Percentiles rank a stretch among this genome's conserved stretches.
Conservation (phyloP, 495 filamentous ascomycete species). For the Penicillium chermesinum region DNA sequence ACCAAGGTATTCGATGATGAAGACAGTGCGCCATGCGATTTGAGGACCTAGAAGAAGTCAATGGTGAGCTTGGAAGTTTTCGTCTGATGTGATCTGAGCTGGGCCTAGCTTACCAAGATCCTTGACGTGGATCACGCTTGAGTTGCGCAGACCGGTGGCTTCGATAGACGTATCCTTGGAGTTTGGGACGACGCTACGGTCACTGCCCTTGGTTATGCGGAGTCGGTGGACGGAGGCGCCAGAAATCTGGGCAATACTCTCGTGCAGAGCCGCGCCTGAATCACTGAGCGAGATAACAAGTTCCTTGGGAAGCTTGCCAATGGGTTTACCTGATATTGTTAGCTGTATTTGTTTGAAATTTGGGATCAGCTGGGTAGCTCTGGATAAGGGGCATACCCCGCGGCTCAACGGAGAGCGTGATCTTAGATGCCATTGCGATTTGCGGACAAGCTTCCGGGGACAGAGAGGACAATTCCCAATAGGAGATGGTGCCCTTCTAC, state of each 20-base stretch:
- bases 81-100: no score
- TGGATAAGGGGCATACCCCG: conserved; percentile 29
- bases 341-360: not conserved
- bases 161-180: conserved; percentile 59
- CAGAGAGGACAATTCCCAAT: not conserved
- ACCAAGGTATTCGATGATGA: conserved; percentile 89
- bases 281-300: conserved; percentile 56
- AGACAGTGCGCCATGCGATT: conserved; percentile 90
- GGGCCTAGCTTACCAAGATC: conserved; percentile 66
- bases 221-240: conserved; percentile 56
- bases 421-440: conserved; percentile 27
- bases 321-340: conserved; percentile 49
- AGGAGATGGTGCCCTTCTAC: not conserved
- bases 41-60: conserved; percentile 66
- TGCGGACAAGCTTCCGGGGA: conserved; percentile 6
- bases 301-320: conserved; percentile 65
- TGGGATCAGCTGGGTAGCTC: not conserved
- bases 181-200: conserved; percentile 64
- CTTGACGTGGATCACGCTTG: conserved; percentile 78
- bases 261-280: conserved; percentile 60
- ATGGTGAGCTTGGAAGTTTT: no score
- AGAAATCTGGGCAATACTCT: conserved; percentile 47
- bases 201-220: conserved; percentile 65
- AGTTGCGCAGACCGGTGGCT: conserved; percentile 58
- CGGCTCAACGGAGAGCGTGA: conserved; percentile 37